phyloP scores from a whole-genome alignment of 495 filamentous ascomycete species.

The Extremus antarcticus region DNA sequence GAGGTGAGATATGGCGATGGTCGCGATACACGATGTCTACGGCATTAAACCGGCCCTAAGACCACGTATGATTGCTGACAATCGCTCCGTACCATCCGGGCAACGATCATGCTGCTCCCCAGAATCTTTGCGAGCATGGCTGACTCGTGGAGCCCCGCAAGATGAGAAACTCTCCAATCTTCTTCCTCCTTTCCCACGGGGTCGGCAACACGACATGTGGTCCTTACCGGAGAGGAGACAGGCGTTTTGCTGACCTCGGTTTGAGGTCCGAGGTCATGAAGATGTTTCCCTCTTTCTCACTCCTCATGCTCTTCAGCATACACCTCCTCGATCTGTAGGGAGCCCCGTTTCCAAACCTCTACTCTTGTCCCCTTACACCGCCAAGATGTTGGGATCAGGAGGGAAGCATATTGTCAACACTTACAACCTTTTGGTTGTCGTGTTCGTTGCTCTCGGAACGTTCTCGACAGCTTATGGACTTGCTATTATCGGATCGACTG shows the following conservation, averaged over 20 bases:
- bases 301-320: not conserved
- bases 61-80: no score
- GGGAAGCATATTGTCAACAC: conserved; percentile 21
- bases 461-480: conserved; percentile 38
- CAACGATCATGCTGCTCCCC: no score
- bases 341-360: no score
- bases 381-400: not conserved
- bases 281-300: not conserved
- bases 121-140: not conserved
- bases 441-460: conserved; percentile 23
- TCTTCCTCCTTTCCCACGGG: not conserved
- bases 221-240: not conserved
- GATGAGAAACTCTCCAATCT: not conserved
- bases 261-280: not conserved
- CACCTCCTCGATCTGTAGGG: no score
- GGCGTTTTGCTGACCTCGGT: not conserved
- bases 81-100: no score
- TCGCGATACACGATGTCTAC: no score
- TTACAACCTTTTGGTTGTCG: conserved; percentile 26
- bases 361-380: no score
- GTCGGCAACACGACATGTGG: not conserved
- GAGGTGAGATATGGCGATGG: no score
- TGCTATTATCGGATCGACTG: conserved; percentile 41
- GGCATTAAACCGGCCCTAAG: no score
- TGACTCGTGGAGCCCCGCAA: not conserved